These are phyloP conservation scores for Oidium heveae DNA, from an alignment of 2,329 filamentous ascomycete genomes.

Conservation along the genomic window DNA sequence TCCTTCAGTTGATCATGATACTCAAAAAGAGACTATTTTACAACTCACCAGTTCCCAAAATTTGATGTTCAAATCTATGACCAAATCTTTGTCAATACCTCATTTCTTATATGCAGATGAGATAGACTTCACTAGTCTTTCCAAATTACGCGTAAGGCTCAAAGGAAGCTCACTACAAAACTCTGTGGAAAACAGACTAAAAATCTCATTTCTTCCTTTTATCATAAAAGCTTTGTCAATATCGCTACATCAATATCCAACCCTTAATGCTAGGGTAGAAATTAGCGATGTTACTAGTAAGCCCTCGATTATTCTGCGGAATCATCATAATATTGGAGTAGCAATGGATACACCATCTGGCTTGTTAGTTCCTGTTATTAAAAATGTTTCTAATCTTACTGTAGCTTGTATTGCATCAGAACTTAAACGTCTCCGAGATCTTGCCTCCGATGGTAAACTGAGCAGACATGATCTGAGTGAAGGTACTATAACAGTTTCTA, in stretches of 20 bases:
- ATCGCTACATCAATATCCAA: constrained; percentile 54
- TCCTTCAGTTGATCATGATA: constrained; percentile 5
- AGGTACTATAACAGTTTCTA: constrained; percentile 85
- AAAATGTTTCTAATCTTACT: constrained; percentile 52
- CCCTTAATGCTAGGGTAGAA: constrained; percentile 73
- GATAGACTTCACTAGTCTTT: constrained; percentile 55
- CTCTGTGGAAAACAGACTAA: constrained; percentile 21
- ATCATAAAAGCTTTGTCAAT: constrained; percentile 88
- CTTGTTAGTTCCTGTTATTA: constrained; percentile 76
- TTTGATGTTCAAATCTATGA: constrained; percentile 98
- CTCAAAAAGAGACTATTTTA: constrained; percentile 41
- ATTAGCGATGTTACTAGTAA: constrained; percentile 26
- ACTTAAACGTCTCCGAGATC: constrained; percentile 43
- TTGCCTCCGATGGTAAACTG: constrained; percentile 53
- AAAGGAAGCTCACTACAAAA: constrained; percentile 32
- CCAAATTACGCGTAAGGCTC: constrained; percentile 44
- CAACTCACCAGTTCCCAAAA: constrained; percentile 55
- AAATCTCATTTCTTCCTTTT: constrained; percentile 79
- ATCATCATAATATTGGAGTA: constrained; percentile 80
- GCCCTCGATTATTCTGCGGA: constrained; percentile 52
- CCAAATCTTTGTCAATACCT: constrained; percentile 65
- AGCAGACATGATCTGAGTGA: constrained; percentile 50
- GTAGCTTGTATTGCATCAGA: constrained; percentile 58
- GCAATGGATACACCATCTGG: constrained; percentile 84
- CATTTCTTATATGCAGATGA: constrained; percentile 92